Conservation (phyloP, 2,329 filamentous ascomycete species). For the Colletotrichum trifolii region DNA sequence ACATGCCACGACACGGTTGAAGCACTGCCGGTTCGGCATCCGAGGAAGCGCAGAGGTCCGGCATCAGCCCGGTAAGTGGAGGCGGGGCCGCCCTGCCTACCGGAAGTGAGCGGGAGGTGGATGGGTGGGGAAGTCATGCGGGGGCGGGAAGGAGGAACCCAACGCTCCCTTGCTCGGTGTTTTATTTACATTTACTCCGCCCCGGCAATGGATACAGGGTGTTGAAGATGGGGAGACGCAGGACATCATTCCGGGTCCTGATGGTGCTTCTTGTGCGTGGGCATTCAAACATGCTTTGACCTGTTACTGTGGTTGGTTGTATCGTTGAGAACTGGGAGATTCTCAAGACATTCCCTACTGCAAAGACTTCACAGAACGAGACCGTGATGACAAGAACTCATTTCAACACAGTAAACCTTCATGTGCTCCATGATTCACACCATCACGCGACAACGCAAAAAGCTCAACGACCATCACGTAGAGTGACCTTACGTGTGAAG, state of each 20-base stretch:
- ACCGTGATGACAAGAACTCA: no score
- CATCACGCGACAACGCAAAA: not conserved
- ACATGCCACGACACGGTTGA: not conserved
- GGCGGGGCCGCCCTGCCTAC: conserved; percentile 12
- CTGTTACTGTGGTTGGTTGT: no score
- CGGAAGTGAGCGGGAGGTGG: conserved; percentile 19
- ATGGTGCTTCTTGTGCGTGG: no score
- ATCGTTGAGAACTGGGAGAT: no score
- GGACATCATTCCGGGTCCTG: no score
- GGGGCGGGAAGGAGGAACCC: conserved; percentile 9
- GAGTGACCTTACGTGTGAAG: not conserved
- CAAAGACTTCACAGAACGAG: no score
- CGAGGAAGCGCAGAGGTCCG: not conserved
- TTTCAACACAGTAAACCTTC: no score
- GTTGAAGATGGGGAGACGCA: not conserved
- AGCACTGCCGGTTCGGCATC: conserved; percentile 25
- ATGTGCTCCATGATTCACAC: no score
- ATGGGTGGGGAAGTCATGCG: conserved; percentile 17
- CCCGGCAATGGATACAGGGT: no score
- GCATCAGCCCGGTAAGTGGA: conserved; percentile 27
- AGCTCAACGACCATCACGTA: not conserved
- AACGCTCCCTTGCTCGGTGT: not conserved
- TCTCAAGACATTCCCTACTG: no score
- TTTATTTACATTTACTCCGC: no score
- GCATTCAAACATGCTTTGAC: no score